A percentile compares a stretch with the other conserved stretches of the same genome.
These are phyloP conservation scores for Cicer pinnatifidum DNA, from an alignment of 306 rosid genomes.

Conservation along the genomic window DNA sequence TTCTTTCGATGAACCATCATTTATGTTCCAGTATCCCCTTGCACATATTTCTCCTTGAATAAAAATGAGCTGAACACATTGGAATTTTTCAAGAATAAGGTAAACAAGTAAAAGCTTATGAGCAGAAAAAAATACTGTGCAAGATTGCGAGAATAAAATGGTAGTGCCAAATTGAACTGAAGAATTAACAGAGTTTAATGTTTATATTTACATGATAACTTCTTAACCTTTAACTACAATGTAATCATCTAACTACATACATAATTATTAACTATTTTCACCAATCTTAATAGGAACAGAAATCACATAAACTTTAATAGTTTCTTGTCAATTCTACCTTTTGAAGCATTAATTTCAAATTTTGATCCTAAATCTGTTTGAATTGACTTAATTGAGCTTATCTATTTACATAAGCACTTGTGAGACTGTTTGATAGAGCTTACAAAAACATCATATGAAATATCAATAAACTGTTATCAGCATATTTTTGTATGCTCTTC, in stretches of 20 bases:
- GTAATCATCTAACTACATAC: neutral
- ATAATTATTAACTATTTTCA: neutral
- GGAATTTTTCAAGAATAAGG: slow-evolving; percentile 20
- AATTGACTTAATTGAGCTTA: too few relatives aligned
- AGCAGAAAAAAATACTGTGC: slow-evolving; percentile 2
- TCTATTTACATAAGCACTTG: too few relatives aligned
- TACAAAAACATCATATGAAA: too few relatives aligned
- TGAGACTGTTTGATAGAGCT: too few relatives aligned
- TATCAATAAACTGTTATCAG: too few relatives aligned
- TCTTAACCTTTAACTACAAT: neutral
- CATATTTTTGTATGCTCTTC: too few relatives aligned
- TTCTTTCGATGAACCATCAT: slow-evolving; percentile 54
- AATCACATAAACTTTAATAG: slow-evolving; percentile 14
- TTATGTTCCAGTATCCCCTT: slow-evolving; percentile 88
- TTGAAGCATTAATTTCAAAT: slow-evolving; percentile 4
- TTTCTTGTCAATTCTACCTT: slow-evolving; percentile 12
- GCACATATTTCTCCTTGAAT: slow-evolving; percentile 66
- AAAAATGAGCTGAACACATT: slow-evolving; percentile 63
- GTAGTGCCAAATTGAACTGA: slow-evolving; percentile 16
- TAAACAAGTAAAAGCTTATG: neutral
- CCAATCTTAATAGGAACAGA: neutral
- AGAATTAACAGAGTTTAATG: neutral
- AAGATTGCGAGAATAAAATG: slow-evolving; percentile 9
- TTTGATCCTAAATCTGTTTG: neutral
- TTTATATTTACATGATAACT: slow-evolving; percentile 10